Evolutionary conservation across 106 monocot genomes (phyloP).

Genomic region (Hemerocallis citrina): DNA sequence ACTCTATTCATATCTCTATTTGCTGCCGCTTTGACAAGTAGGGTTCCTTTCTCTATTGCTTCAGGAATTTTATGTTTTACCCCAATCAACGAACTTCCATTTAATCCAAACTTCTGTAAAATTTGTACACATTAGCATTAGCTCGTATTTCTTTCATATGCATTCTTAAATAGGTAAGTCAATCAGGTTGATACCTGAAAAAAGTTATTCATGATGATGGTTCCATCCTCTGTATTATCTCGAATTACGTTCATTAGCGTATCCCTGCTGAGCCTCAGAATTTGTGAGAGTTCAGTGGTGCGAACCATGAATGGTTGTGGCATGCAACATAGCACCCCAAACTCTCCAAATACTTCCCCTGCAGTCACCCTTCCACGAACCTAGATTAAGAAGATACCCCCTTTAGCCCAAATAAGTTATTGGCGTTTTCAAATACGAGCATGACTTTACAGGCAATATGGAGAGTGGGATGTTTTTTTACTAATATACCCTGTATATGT

Average conservation of each 20-base stretch:
- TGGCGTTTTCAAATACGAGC: too few species aligned
- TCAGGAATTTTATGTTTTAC: neutral
- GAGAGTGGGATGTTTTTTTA: too few species aligned
- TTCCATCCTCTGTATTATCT: constrained; percentile 36
- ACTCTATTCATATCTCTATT: neutral
- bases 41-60: constrained; percentile 10
- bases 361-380: constrained; percentile 22
- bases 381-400: too few species aligned
- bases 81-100: constrained; percentile 4
- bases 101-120: constrained; percentile 27
- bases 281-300: constrained; percentile 54
- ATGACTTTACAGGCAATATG: too few species aligned
- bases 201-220: constrained; percentile 47
- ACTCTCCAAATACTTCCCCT: constrained; percentile 69
- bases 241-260: constrained; percentile 33
- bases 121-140: constrained; percentile 16
- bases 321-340: constrained; percentile 35
- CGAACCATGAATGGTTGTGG: constrained; percentile 57
- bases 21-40: neutral
- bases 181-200: constrained; percentile 39
- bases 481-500: too few species aligned
- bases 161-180: neutral
- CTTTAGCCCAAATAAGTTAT: too few species aligned
- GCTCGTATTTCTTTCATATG: constrained; percentile 15
- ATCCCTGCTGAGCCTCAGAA: constrained; percentile 42